Evolutionary conservation across 129 eudicot species (phyloP), one percentile per base, ranked within the genome.

Genomic region (Pittosporum tobira): DNA sequence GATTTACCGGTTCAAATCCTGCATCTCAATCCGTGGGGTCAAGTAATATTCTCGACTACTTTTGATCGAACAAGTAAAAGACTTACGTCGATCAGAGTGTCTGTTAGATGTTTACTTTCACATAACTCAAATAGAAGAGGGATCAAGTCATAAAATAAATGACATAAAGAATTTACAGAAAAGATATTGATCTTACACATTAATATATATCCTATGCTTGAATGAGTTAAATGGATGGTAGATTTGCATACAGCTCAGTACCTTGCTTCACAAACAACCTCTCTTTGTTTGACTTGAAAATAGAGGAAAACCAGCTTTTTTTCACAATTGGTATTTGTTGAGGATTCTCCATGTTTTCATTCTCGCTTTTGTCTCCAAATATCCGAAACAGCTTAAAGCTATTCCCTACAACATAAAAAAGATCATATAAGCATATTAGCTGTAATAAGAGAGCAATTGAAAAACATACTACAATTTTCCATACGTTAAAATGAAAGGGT

Each of bases 261-360:
- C 81, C 74, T 63, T 51, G 48, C 53, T 59, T 58, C 49, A 49
- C 57, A 9, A 58, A 18, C 15, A 56, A 46, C 11, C 42, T 64
- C 56, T 24, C 71, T 63, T 68, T 73, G 26, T 71, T 55, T 45
- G 78, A 72, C 59, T 58, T 63, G 63, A 75, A 77, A 31, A 80
- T 50, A 54, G 79, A 72, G 40, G 76, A 61, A 73, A 76, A 79
- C 95, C 93, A 82, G 61, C 31, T 58, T 72, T 64, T 75, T 31
- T 77, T 83, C 49, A 22, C 62, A 24, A 29, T 22, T 13, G 67
- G 73, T 63, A 56, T 71, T 48, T 66, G 78, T 45, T 68, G 72
- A 75, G 81, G 66, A 45, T 19, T 75, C 61, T 66, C 51, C 29
- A 55, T 30, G 45, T 29, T 63, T 44, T 72, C 79, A 22, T 72